These are phyloP conservation scores for Eucalyptus pauciflora DNA, from an alignment of 345 rosid genomes.

Conservation along the genomic window DNA sequence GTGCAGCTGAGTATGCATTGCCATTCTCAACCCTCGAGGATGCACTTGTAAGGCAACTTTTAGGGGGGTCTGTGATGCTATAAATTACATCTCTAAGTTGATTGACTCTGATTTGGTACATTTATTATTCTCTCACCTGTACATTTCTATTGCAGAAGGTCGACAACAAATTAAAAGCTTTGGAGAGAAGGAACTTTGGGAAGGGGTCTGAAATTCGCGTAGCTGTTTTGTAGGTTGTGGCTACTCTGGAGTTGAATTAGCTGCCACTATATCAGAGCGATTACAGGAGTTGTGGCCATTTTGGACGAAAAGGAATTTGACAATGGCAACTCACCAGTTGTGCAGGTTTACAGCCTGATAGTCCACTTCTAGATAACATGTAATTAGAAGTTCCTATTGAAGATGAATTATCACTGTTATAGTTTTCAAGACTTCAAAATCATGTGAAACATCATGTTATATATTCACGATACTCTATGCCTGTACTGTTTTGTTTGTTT, in stretches of 20 bases:
- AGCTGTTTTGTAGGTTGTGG: conserved; percentile 81
- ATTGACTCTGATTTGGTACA: background rate
- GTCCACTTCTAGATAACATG: no score
- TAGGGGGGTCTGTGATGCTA: background rate
- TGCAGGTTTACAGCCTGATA: background rate
- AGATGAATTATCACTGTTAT: background rate
- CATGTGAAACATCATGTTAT: background rate
- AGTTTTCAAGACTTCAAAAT: background rate
- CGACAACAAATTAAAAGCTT: conserved; percentile 34
- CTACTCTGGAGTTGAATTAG: conserved; percentile 82
- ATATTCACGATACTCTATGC: background rate
- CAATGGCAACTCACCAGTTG: background rate
- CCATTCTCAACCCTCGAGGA: conserved; percentile 82
- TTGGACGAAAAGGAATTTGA: background rate
- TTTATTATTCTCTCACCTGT: background rate
- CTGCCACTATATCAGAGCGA: conserved; percentile 82
- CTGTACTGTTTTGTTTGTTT: background rate
- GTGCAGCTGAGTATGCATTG: conserved; percentile 79
- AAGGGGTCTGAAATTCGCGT: conserved; percentile 35
- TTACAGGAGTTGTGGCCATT: conserved; percentile 22
- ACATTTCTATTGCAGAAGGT: conserved; percentile 49
- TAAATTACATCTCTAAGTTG: background rate
- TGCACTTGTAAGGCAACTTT: conserved; percentile 50
- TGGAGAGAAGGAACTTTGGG: conserved; percentile 70
- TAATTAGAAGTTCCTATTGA: background rate